phyloP scores from a whole-genome alignment of 495 filamentous ascomycete genomes.

The Neohortaea acidophila region DNA sequence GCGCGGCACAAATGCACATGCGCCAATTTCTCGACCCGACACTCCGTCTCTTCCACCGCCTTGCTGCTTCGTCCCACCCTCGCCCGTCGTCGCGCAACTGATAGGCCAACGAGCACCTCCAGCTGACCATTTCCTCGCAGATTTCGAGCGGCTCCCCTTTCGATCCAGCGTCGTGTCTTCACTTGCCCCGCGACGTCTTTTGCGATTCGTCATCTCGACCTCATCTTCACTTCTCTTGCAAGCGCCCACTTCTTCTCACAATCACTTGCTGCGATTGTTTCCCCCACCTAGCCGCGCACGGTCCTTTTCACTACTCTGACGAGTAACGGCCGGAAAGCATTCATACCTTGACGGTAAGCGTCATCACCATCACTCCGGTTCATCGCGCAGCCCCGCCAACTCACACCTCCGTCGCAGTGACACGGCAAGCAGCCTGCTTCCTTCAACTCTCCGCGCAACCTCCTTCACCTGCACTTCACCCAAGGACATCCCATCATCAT shows the following conservation, averaged over 20 bases:
- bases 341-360: background rate
- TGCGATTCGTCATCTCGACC: background rate
- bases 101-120: background rate
- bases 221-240: background rate
- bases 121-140: too few species aligned
- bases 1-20: background rate
- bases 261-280: too few species aligned
- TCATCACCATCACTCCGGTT: background rate
- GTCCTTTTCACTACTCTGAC: too few species aligned
- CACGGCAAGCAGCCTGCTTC: constrained; percentile 9
- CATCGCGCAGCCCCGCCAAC: background rate
- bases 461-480: background rate
- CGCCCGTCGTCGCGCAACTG: background rate
- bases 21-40: constrained; percentile 1
- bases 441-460: background rate
- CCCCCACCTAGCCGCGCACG: too few species aligned
- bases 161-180: background rate
- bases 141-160: constrained; percentile 4
- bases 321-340: constrained; percentile 19
- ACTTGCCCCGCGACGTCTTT: background rate
- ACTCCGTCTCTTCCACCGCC: background rate
- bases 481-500: constrained; percentile 10
- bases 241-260: background rate
- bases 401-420: background rate
- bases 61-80: constrained; percentile 7